A percentile compares a stretch with the other conserved stretches of the same genome.
Conservation (phyloP, 2,329 filamentous ascomycete genomes). For the Colletotrichum sp. region DNA sequence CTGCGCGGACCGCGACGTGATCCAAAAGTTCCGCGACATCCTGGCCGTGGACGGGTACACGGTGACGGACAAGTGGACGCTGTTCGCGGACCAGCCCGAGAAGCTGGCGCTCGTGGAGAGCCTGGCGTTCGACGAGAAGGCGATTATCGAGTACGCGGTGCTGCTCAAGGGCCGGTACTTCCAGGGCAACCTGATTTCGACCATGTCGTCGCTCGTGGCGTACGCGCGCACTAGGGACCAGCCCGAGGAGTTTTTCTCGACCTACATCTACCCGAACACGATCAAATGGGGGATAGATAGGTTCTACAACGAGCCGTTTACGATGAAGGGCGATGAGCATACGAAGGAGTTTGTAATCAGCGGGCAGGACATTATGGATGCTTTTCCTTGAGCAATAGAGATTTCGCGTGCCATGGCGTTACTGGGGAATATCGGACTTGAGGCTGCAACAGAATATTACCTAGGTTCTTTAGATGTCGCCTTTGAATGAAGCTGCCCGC, state of each 20-base stretch:
- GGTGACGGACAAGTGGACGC: background rate
- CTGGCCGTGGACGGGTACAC: background rate
- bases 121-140: background rate
- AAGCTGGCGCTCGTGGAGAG: background rate
- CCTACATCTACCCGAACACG: background rate
- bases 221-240: background rate
- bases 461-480: background rate
- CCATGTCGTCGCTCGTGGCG: background rate
- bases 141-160: background rate
- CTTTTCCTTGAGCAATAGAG: background rate
- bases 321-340: background rate
- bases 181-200: background rate
- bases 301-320: background rate
- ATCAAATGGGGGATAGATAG: background rate
- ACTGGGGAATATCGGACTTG: too few species aligned
- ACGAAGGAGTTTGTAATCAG: background rate
- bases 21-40: background rate
- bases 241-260: background rate
- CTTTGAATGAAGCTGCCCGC: background rate
- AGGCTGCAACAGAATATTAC: background rate
- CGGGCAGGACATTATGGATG: background rate
- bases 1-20: background rate
- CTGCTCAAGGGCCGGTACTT: background rate
- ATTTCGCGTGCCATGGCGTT: background rate
- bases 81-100: background rate